phyloP scores from a whole-genome alignment of 495 filamentous ascomycete genomes.

The Aspergillus steynii region DNA sequence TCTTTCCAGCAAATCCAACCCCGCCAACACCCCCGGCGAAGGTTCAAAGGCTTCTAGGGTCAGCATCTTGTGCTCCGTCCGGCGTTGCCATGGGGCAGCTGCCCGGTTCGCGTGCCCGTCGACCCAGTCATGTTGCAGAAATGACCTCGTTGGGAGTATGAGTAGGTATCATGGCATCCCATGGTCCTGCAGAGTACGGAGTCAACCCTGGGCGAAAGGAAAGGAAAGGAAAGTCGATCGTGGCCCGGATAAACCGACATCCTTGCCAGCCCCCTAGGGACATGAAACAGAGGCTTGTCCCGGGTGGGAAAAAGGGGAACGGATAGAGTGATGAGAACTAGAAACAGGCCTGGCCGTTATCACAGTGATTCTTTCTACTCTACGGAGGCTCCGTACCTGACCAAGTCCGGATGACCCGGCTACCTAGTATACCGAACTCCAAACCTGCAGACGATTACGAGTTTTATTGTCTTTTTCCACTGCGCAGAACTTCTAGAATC shows the following conservation, averaged over 20 bases:
- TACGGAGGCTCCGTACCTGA: too few species aligned
- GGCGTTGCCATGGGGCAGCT: slow-evolving; percentile 7
- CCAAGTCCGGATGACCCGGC: too few species aligned
- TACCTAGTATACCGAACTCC: too few species aligned
- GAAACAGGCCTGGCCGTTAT: background rate
- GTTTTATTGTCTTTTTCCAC: background rate
- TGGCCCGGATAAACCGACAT: background rate
- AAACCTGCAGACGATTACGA: background rate
- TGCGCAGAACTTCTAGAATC: background rate
- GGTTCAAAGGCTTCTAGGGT: slow-evolving; percentile 12
- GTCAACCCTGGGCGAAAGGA: too few species aligned
- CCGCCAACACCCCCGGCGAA: slow-evolving; percentile 18
- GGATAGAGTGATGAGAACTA: background rate
- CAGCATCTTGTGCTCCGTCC: slow-evolving; percentile 7
- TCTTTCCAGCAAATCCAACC: slow-evolving; percentile 22
- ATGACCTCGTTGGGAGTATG: too few species aligned
- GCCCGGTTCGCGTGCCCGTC: background rate
- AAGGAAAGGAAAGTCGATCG: too few species aligned
- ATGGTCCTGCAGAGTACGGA: too few species aligned
- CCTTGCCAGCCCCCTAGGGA: background rate
- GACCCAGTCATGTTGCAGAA: background rate
- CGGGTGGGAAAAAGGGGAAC: background rate
- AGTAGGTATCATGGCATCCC: too few species aligned
- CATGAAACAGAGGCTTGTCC: background rate
- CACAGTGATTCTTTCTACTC: background rate